Percentiles rank a stretch among this genome's conserved stretches.
Conservation (phyloP, 2,329 filamentous ascomycete genomes). For the Lachnellula suecica region DNA sequence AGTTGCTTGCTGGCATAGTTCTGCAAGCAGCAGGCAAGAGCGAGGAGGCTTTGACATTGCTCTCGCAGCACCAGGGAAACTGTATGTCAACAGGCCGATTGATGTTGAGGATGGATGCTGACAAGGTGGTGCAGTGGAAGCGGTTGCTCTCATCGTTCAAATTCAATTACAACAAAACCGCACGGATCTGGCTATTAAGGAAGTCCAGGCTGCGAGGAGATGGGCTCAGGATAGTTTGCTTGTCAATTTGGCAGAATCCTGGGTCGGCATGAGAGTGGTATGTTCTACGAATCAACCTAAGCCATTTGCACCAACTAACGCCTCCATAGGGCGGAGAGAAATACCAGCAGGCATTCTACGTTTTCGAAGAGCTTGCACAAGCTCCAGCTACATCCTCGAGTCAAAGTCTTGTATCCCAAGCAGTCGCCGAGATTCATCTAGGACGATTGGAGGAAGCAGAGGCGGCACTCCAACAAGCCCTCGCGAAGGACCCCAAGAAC, state of each 20-base stretch:
- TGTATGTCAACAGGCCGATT: constrained; percentile 50
- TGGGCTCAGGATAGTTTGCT: constrained; percentile 95
- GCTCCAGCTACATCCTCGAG: constrained; percentile 77
- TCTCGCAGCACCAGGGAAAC: constrained; percentile 82
- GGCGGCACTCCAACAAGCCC: constrained; percentile 76
- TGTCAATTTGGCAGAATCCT: constrained; percentile 92
- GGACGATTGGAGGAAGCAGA: constrained; percentile 88
- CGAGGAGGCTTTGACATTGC: constrained; percentile 79
- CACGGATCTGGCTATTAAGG: constrained; percentile 85
- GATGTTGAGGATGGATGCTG: constrained; percentile 10
- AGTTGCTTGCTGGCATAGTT: constrained; percentile 79
- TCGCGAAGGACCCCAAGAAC: constrained; percentile 70
- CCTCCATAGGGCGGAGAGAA: constrained; percentile 76
- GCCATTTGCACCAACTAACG: not conserved
- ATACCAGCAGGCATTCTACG: constrained; percentile 96
- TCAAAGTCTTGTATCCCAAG: constrained; percentile 79
- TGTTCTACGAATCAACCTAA: constrained; percentile 27
- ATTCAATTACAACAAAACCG: constrained; percentile 92
- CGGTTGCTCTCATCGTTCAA: constrained; percentile 85
- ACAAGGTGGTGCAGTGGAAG: constrained; percentile 52
- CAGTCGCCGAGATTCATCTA: constrained; percentile 87
- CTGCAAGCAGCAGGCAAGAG: constrained; percentile 76
- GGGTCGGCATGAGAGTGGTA: constrained; percentile 88
- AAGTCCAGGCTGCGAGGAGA: constrained; percentile 80
- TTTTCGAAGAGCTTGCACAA: constrained; percentile 93